Evolutionary conservation across 176 grass and related monocot species (phyloP), one percentile per base, ranked within the genome.

Genomic region (Rhynchospora tenuis): DNA sequence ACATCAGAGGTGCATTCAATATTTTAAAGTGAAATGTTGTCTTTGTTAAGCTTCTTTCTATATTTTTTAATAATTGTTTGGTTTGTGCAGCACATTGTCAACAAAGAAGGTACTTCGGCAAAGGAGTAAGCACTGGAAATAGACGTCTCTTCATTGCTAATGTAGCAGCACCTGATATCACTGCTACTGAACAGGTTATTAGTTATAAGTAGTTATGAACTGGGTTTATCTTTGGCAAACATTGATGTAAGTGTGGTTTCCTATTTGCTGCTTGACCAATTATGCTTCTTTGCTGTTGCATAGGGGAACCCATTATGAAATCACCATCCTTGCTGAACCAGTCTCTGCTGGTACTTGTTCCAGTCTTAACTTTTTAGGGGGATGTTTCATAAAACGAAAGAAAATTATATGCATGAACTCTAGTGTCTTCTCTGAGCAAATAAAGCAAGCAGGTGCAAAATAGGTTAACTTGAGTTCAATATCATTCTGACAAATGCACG

Each of bases 81-180:
- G 46, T 31, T 60, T 78, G 19, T 52, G 28, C 83, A 85, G 83
- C 83, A 24, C 57, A 78, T 51, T 76, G 10, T 85, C 71, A 63
- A 6, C 66, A 78, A 12, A 75, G 73, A 78, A 85, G 56, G 29
- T 76, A 52, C 69, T 78, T 77, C 31, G 70, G 26, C 54, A 77
- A 77, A 48, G 83, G 83, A 48, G n/a, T 48, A 73, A 43, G 69
- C 33, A 12, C 59, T 58, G 83, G 29, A 73, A 78, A 6, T 51
- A 46, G 71, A 42, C 70, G 83, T 56, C 59, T 77, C 12, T 14
- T 78, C 67, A 47, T 85, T 63, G 77, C 83, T 31, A 85, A 85
- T 85, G 83, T 85, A 38, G 71, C 83, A 23, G 55, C 57, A 46
- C 83, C 83, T 62, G 71, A 78, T 64, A 64, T 85, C 38, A 77